Base-by-base conservation (phyloP, 2,329 filamentous ascomycete genomes). In the Monilinia polystroma region DNA sequence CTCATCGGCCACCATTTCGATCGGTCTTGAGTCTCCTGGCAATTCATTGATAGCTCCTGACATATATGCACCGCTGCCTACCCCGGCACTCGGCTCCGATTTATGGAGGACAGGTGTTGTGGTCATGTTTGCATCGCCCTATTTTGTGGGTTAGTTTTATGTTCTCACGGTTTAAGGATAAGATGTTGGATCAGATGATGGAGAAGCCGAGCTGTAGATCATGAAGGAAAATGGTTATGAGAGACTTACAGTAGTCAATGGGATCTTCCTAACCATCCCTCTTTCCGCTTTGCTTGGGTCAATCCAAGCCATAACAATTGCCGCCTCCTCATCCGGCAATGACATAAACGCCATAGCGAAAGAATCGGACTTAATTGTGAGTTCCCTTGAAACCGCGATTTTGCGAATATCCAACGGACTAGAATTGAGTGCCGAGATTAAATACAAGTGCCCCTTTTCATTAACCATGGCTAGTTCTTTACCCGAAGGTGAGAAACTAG, bases 391-490 rank as follows among this genome's bases (percentile, higher is more conserved):
- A 3, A 73, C 76, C 10, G 78, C 77, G 20, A 78, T 71, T 23
- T 76, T 75, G 35, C 75, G 73, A 20, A 79, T 72, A 38, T 80
- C 77, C 69, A 80, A 75, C 1, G 77, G 76, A 53, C 68, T 79
- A 3, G 78, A 78, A 68, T 79, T 78, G 4, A 80, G 69, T 52
- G 75, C 78, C 1, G 76, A 76, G 3, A 79, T 75, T 43, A 78
- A 74, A 66, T 79, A 80, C 2, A 80, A 65, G 68, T 79, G 71
- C 4, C 79, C 79, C 63, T 77, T 79, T 66, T 79, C 77, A 63
- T 80, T 80, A 1, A 80, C 78, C 69, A 80, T 71, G 12, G 76
- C 78, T 11, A 80, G 68, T n/a, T 79, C 77, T 49, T 70, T 73
- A 3, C 78, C 78, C 0, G 77, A 76, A 0, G 76, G 74, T 2